A percentile compares a stretch with the other conserved stretches of the same genome.
These are phyloP conservation scores for Trichophyton mentagrophytes DNA, from an alignment of 2,329 filamentous ascomycete species.

Conservation along the genomic window DNA sequence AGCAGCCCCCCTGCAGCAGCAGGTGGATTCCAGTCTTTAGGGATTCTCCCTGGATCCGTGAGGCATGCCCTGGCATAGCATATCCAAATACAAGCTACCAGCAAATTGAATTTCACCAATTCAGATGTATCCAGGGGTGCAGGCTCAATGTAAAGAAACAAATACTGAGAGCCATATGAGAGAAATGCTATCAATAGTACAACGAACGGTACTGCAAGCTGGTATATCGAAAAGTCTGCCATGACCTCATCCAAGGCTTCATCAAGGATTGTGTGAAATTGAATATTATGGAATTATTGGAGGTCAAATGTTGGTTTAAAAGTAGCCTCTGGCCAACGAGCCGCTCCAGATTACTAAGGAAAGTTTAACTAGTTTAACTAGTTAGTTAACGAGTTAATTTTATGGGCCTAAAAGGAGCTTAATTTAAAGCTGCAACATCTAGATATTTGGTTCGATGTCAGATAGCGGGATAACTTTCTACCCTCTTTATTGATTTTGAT, in stretches of 20 bases:
- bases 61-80: slow-evolving; percentile 48
- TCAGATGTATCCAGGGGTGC: slow-evolving; percentile 39
- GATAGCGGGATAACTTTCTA: too few species aligned
- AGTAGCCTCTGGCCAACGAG: too few species aligned
- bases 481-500: too few species aligned
- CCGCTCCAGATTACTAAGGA: too few species aligned
- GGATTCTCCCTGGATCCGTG: slow-evolving; percentile 45
- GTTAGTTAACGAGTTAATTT: too few species aligned
- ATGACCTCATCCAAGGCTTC: slow-evolving; percentile 10
- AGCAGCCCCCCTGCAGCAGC: background rate
- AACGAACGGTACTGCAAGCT: slow-evolving; percentile 43
- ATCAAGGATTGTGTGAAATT: background rate
- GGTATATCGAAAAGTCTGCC: slow-evolving; percentile 22
- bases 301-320: too few species aligned
- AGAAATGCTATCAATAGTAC: slow-evolving; percentile 45
- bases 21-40: slow-evolving; percentile 28
- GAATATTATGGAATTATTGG: too few species aligned
- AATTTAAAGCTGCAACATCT: too few species aligned
- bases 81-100: slow-evolving; percentile 44
- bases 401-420: too few species aligned
- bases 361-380: too few species aligned
- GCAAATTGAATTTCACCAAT: slow-evolving; percentile 42
- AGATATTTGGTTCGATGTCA: too few species aligned
- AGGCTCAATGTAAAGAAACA: slow-evolving; percentile 44
- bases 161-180: slow-evolving; percentile 46